Evolutionary conservation across 2,329 filamentous ascomycete species (phyloP), one percentile per base, ranked within the genome.

Genomic region (Sphaerulina vaccinii): DNA sequence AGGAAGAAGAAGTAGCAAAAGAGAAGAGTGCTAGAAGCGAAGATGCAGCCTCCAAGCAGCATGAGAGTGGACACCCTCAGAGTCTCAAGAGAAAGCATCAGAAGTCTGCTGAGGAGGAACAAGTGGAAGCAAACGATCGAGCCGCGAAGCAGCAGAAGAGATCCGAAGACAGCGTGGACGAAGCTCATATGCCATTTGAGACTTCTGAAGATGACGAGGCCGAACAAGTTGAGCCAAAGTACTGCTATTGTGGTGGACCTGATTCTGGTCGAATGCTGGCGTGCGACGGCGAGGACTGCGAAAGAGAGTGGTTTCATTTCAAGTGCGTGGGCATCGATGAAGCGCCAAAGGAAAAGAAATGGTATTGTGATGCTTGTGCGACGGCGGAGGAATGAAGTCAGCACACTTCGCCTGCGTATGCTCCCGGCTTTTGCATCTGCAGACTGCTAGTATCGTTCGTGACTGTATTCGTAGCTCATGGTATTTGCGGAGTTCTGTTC

Each of bases 251-350:
- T 52, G n/a, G n/a, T 13, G n/a, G 4, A 10, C 8, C 43, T 9
- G 33, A 32, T 11, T 46, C 43, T 4, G 57, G 64, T 13, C 55
- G 49, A 64, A 92, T 92, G 88, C 86, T 92, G 59, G 88, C 86
- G 22, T 92, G 88, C 72, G 88, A 92, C 73, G 89, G 90, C 67
- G 39, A 48, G 74, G 73, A 86, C 71, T 92, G 88, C 71, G 83
- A 87, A 59, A 80, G 82, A 54, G 86, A 90, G 68, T 91, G 88
- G 88, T 92, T 90, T 68, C 88, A 92, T 67, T 78, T 91, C 37
- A 83, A 85, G 57, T 92, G 88, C 62, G 84, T 91, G 3, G 84
- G 79, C 7, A 73, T 92, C 19, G 74, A 77, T 5, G 77, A 82
- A 23, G 82, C 86, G 46, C 86, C 86, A 3, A 42, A 55, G 13